Evolutionary conservation across 176 grass and related monocot species (phyloP).

Genomic region (Eleusine indica): DNA sequence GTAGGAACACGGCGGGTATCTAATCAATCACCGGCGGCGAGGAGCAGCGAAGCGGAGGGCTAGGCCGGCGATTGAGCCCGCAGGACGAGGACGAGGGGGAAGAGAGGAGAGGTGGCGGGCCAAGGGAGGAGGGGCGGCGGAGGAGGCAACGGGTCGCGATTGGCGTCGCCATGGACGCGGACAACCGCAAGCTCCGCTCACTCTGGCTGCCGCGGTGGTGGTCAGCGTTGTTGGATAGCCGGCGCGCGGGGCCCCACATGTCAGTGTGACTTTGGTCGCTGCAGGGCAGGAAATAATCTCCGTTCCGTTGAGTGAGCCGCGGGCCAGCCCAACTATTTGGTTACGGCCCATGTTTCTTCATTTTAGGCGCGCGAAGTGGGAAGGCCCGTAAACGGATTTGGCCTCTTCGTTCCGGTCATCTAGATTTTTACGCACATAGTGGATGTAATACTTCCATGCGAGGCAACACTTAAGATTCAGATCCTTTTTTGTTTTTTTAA

Average conservation of each 20-base stretch:
- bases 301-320: no score
- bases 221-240: not conserved
- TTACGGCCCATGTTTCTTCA: no score
- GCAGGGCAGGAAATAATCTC: no score
- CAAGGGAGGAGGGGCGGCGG: not conserved
- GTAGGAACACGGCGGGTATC: not conserved
- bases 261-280: not conserved
- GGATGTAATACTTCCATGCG: no score
- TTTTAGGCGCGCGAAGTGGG: no score
- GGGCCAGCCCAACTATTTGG: no score
- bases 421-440: no score
- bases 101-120: not conserved
- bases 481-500: no score
- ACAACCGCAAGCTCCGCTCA: not conserved
- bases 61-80: not conserved
- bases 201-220: not conserved
- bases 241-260: not conserved
- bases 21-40: constrained; percentile 31
- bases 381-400: no score
- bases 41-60: constrained; percentile 26
- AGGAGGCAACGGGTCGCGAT: not conserved
- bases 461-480: no score
- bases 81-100: not conserved
- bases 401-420: no score
- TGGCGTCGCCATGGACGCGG: constrained; percentile 26